phyloP scores from a whole-genome alignment of 208 protist species.

The Leishmania gerbilli region DNA sequence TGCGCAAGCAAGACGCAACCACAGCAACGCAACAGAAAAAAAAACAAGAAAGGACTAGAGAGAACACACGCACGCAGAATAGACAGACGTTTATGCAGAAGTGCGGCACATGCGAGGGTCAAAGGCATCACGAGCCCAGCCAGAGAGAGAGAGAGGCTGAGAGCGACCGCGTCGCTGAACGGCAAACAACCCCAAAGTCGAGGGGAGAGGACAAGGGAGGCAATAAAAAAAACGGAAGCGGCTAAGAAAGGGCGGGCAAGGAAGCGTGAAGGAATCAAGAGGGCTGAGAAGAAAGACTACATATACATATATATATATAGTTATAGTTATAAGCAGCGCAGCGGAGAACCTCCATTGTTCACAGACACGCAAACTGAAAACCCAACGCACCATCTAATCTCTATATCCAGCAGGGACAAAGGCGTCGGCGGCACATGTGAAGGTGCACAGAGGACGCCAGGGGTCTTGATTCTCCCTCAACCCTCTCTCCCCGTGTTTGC shows the following conservation, averaged over 20 bases:
- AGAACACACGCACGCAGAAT: neutral
- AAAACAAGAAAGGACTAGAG: neutral
- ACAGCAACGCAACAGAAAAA: neutral
- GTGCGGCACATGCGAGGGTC: neutral
- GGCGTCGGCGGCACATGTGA: neutral
- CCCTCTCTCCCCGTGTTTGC: neutral
- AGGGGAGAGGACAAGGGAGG: constrained; percentile 1
- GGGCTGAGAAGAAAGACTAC: neutral
- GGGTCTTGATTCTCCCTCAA: neutral
- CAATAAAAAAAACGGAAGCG: neutral
- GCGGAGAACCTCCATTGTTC: neutral
- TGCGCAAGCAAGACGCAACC: neutral
- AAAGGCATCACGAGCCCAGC: neutral
- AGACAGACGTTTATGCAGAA: neutral
- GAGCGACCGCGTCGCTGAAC: neutral
- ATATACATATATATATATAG: neutral
- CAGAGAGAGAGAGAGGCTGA: neutral
- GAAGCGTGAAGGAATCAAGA: constrained; percentile 6
- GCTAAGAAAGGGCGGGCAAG: neutral
- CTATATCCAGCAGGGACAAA: neutral
- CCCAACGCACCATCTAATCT: neutral
- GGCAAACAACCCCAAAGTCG: neutral
- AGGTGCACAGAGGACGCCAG: neutral
- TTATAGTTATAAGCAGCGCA: neutral
- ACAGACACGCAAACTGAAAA: neutral